Evolutionary conservation across 352 stramenopile genomes (phyloP), one percentile per base, ranked within the genome.

Genomic region (Phytophthora capsici): DNA sequence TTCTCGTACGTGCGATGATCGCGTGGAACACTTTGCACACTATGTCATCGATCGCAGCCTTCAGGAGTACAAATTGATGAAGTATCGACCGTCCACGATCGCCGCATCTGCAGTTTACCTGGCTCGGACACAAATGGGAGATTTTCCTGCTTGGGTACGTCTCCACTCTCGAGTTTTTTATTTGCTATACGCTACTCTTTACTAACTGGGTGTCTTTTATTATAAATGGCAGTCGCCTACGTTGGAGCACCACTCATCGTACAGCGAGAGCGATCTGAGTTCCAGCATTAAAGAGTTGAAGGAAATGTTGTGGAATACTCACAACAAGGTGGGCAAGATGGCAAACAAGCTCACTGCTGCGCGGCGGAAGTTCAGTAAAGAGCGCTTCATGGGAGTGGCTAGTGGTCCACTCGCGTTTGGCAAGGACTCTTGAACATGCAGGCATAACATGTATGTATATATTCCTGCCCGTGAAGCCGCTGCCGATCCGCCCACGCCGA

Each of bases 41-140:
- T 99, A 98, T 71, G 90, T 99, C 37, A 91, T 99, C 23, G 98
- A 99, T 75, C 93, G 97, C 25, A 98, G 91, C 43, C 81, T 99
- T 43, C 97, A 99, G 82, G 98, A 99, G 78, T 99, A 99, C 86
- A 95, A 96, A 61, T 78, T 99, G 76, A 90, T 99, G 45, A 94
- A 98, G 59, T 99, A 98, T 76, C 68, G 98, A 44, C 98, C 98
- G 1, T 99, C 97, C 34, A 95, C 97, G 46, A 89, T 99, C 51
- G 98, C 98, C 4, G 97, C 97, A 23, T 91, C 97, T 4, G 96
- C 97, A 28, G 96, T 99, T 19, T 98, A 99, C 68, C 95, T 99
- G 68, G 97, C 98, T 8, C 81, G 84, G 25, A 88, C 75, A 23
- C 83, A 94, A 45, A 94, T 96, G 88, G 63, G 73, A 14, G 82